Evolutionary conservation across 2,329 filamentous ascomycete genomes (phyloP), one percentile per base, ranked within the genome.

Genomic region (Sporothrix protearum): DNA sequence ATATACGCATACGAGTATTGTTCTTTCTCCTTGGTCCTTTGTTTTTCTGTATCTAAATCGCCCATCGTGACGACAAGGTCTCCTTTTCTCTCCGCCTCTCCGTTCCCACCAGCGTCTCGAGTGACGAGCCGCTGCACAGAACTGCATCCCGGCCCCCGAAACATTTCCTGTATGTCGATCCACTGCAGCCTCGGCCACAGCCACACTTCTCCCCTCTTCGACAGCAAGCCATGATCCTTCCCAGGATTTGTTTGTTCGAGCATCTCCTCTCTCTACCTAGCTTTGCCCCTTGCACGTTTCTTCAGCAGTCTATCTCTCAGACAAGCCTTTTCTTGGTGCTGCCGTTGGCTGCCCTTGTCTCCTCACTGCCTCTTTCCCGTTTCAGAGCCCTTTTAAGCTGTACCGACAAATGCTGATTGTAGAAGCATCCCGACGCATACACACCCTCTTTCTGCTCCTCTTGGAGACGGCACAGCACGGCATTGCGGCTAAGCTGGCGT

Each of bases 401-500:
- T 36, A 25, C 28, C 36, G 36, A 42, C 36, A 22, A 16, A 10
- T 8, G 42, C 63, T 47, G 42, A 66, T 39, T 16, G 59, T 30
- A 66, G 28, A 69, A 64, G 36, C n/a, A 70, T 19, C 25, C 22
- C 33, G 30, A 47, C 70, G 42, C 16, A 63, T 45, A 63, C 14
- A 47, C 42, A 47, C 42, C 42, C 42, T 47, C 39, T 45, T 14
- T 47, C 14, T 4, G 14, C 19, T 14, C 14, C 14, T 19, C 59
- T 9, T 51, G 55, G 30, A 59, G 39, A 42, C 30, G 57, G 55
- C 71, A 68, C 69, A 49, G 39, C 42, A 64, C 64, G 70, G 66
- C 69, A 69, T 45, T 59, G 30, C 66, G 66, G 61, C 70, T 67
- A 71, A 70, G 70, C 72, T 61, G 61, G 22, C 42, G 45, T 57